Evolutionary conservation across 2,329 filamentous ascomycete genomes (phyloP).

Genomic region (Colletotrichum cereale): DNA sequence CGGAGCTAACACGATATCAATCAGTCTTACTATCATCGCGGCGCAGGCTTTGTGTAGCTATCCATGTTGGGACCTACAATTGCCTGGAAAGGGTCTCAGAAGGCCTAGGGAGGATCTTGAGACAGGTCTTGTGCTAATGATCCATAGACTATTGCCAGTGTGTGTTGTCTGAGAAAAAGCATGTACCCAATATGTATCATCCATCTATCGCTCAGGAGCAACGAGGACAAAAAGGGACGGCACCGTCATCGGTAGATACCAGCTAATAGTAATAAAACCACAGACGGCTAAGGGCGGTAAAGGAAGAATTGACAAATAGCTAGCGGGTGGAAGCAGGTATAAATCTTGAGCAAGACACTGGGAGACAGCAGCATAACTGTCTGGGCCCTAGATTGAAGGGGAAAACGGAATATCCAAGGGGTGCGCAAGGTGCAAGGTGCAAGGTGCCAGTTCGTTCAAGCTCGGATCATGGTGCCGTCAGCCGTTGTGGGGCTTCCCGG

Average conservation of each 20-base stretch:
- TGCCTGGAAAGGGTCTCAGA: neutral
- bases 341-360: no score
- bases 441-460: neutral
- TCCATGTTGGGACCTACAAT: neutral
- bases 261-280: neutral
- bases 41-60: neutral
- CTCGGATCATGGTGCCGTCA: neutral
- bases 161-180: neutral
- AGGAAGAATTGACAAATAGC: neutral
- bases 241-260: neutral
- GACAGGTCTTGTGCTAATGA: neutral
- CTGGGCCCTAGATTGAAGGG: neutral
- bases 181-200: neutral
- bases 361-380: neutral
- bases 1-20: neutral
- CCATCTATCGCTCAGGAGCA: neutral
- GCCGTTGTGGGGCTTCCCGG: constrained; percentile 3
- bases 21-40: neutral
- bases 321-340: neutral
- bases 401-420: neutral
- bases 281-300: neutral
- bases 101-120: neutral
- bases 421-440: neutral
- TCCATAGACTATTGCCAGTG: no score
- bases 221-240: neutral